These are phyloP conservation scores for Geoglossum cookeanum DNA, from an alignment of 2,329 filamentous ascomycete genomes.

Conservation along the genomic window DNA sequence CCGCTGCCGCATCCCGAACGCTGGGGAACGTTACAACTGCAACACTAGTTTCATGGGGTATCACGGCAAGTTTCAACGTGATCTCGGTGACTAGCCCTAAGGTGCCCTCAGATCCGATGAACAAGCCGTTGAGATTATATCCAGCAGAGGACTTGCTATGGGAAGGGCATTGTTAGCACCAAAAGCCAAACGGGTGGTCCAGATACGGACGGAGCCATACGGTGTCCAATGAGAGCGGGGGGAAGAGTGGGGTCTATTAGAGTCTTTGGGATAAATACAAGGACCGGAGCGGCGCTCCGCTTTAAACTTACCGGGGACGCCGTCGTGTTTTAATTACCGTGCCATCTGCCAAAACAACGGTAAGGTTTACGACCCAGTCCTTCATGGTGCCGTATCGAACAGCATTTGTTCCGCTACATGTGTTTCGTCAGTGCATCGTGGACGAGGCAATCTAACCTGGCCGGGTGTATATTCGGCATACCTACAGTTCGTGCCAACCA, in stretches of 20 bases:
- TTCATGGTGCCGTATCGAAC: constrained; percentile 75
- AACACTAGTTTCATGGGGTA: constrained; percentile 58
- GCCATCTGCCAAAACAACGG: constrained; percentile 61
- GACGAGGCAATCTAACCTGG: background rate
- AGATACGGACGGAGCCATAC: background rate
- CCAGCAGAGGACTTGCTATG: constrained; percentile 56
- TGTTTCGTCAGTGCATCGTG: background rate
- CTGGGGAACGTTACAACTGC: constrained; percentile 64
- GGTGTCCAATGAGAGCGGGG: background rate
- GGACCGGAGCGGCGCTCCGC: background rate
- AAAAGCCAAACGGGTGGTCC: background rate
- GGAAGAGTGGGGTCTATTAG: background rate
- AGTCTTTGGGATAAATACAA: background rate
- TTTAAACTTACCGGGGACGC: constrained; percentile 35
- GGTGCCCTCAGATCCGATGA: constrained; percentile 67
- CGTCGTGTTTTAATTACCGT: constrained; percentile 60
- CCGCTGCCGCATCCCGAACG: constrained; percentile 55
- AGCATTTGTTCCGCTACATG: constrained; percentile 56
- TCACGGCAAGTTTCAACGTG: constrained; percentile 58
- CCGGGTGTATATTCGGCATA: constrained; percentile 19
- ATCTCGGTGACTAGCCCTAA: constrained; percentile 67
- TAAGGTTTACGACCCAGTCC: constrained; percentile 71
- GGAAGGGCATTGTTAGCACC: background rate
- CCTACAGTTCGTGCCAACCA: constrained; percentile 58
- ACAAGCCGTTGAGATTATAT: constrained; percentile 64